phyloP scores from a whole-genome alignment of 306 rosid genomes.

The Lathyrus aphaca region DNA sequence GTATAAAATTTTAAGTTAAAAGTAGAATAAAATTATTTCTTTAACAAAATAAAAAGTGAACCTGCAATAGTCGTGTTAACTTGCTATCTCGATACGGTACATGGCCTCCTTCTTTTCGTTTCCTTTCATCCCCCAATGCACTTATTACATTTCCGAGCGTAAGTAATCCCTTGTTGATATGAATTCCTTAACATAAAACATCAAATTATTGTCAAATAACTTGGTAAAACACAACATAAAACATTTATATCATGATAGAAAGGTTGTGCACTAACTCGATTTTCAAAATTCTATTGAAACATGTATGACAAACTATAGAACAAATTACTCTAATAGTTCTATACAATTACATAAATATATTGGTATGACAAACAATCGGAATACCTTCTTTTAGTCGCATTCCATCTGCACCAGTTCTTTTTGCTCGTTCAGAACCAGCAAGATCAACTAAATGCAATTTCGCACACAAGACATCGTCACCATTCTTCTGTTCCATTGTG shows the following conservation, averaged over 20 bases:
- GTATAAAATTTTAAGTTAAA: not conserved
- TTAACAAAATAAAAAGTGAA: constrained; percentile 28
- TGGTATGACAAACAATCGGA: not conserved
- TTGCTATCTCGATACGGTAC: constrained; percentile 98
- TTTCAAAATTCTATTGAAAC: constrained; percentile 1
- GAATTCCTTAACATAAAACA: constrained; percentile 67
- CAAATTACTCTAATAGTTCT: not conserved
- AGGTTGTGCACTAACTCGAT: not conserved
- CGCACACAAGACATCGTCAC: constrained; percentile 85
- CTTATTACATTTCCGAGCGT: constrained; percentile 97
- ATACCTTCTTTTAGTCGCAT: constrained; percentile 97
- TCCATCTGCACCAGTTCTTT: constrained; percentile 97
- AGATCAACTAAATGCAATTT: constrained; percentile 90
- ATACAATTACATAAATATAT: not conserved
- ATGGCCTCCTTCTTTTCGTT: constrained; percentile 93
- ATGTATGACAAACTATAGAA: constrained; percentile 1
- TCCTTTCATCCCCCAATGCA: constrained; percentile 96
- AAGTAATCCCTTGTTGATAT: constrained; percentile 88
- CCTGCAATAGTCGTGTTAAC: constrained; percentile 92
- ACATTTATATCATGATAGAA: constrained; percentile 5
- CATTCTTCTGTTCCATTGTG: constrained; percentile 89
- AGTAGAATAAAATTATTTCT: not conserved
- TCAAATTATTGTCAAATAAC: constrained; percentile 10
- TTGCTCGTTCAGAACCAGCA: constrained; percentile 98
- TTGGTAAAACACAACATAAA: not conserved